phyloP scores from a whole-genome alignment of 805 yeast genomes.

The Blastobotrys peoriensis region DNA sequence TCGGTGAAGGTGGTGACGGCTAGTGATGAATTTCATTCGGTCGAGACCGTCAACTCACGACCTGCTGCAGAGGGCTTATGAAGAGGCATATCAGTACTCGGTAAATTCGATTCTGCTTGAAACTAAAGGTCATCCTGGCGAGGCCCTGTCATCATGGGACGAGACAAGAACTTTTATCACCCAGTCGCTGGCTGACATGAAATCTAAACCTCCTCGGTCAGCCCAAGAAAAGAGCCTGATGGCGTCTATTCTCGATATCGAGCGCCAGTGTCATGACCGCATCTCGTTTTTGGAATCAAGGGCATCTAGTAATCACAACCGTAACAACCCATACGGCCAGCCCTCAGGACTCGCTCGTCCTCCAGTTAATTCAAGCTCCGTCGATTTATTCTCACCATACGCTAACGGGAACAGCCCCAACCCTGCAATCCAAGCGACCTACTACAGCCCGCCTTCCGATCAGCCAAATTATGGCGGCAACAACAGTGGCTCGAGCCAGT shows the following conservation, averaged over 20 bases:
- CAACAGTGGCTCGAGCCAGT: background rate
- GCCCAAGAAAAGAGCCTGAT: constrained; percentile 31
- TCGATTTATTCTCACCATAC: background rate
- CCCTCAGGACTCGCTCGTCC: constrained; percentile 10
- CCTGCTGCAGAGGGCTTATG: constrained; percentile 33
- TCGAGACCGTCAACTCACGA: constrained; percentile 10
- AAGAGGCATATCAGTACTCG: constrained; percentile 37
- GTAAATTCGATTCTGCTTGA: constrained; percentile 35
- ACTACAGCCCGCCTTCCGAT: too few relatives aligned
- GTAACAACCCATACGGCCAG: constrained; percentile 23
- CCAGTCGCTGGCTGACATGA: constrained; percentile 27
- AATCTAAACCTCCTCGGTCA: constrained; percentile 28
- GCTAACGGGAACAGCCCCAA: too few relatives aligned
- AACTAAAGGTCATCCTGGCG: constrained; percentile 30
- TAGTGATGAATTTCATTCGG: constrained; percentile 18
- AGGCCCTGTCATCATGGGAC: constrained; percentile 34
- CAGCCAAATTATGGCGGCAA: too few relatives aligned
- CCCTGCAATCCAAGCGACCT: too few relatives aligned
- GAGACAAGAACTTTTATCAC: constrained; percentile 30
- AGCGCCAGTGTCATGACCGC: constrained; percentile 35
- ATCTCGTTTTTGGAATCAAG: constrained; percentile 25
- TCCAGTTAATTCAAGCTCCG: constrained; percentile 6
- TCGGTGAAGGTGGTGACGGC: too few relatives aligned
- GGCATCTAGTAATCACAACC: background rate
- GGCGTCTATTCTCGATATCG: constrained; percentile 34